Evolutionary conservation across 306 rosid species (phyloP).

Genomic region (Cicer judaicum): DNA sequence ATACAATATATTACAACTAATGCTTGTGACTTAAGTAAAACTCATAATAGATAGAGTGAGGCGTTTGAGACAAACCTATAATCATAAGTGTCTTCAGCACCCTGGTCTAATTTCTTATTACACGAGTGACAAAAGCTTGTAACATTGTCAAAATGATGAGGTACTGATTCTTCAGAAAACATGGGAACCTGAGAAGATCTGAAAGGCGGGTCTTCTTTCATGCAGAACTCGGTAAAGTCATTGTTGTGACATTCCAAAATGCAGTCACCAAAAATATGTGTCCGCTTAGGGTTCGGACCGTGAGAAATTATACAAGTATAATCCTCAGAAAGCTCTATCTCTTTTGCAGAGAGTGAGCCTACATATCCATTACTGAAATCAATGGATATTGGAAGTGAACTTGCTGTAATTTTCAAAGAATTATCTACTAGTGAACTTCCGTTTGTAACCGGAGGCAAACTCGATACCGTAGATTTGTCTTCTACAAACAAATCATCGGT

Average conservation of each 20-base stretch:
- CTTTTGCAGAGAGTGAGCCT: slow-evolving; percentile 74
- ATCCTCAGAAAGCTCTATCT: slow-evolving; percentile 90
- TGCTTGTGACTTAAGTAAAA: slow-evolving; percentile 11
- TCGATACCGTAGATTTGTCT: slow-evolving; percentile 38
- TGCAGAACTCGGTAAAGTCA: slow-evolving; percentile 56
- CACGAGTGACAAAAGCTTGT: slow-evolving; percentile 59
- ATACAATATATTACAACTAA: slow-evolving; percentile 35
- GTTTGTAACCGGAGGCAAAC: slow-evolving; percentile 42
- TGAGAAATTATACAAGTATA: slow-evolving; percentile 93
- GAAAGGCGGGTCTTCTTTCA: slow-evolving; percentile 53
- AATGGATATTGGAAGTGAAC: slow-evolving; percentile 72
- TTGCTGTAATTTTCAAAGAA: slow-evolving; percentile 52
- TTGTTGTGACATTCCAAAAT: slow-evolving; percentile 73
- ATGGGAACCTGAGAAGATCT: slow-evolving; percentile 46
- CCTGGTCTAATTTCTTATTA: slow-evolving; percentile 62
- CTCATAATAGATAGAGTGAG: neutral
- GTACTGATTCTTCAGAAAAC: slow-evolving; percentile 44
- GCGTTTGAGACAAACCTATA: slow-evolving; percentile 59
- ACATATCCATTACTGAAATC: slow-evolving; percentile 52
- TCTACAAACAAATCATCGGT: slow-evolving; percentile 43
- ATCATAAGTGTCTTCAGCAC: slow-evolving; percentile 46
- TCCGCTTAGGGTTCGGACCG: slow-evolving; percentile 87
- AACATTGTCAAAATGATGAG: slow-evolving; percentile 40
- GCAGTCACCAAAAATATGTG: slow-evolving; percentile 88
- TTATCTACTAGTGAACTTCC: slow-evolving; percentile 42